phyloP scores from a whole-genome alignment of 1,139 yeast species.

The Blastobotrys capitulatus region DNA sequence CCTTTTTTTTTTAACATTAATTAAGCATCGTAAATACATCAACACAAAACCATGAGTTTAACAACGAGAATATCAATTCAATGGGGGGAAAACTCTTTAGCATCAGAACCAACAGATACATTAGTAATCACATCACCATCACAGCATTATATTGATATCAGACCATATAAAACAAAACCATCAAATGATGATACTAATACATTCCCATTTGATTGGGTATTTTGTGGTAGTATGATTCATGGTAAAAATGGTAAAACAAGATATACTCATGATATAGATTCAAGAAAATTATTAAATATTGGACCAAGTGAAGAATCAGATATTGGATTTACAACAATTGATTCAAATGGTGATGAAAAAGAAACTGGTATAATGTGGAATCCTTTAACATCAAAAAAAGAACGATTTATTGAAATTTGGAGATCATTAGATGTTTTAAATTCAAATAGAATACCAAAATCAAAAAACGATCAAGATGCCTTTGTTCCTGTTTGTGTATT shows the following conservation, averaged over 20 bases:
- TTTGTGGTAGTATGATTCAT: slow-evolving; percentile 39
- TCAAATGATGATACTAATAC: not conserved
- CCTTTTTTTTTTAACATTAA: no score
- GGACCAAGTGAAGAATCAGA: slow-evolving; percentile 13
- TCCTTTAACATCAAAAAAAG: slow-evolving; percentile 41
- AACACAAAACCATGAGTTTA: slow-evolving; percentile 24
- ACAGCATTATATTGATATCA: slow-evolving; percentile 43
- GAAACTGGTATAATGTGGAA: slow-evolving; percentile 54
- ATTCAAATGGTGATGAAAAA: slow-evolving; percentile 40
- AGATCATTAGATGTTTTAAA: slow-evolving; percentile 45
- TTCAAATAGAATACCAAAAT: slow-evolving; percentile 31
- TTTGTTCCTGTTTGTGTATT: slow-evolving; percentile 14
- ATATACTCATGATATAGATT: slow-evolving; percentile 44
- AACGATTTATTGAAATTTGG: slow-evolving; percentile 55
- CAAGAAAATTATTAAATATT: slow-evolving; percentile 25
- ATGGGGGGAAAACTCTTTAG: slow-evolving; percentile 43
- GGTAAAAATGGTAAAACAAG: slow-evolving; percentile 21
- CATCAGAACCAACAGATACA: slow-evolving; percentile 43
- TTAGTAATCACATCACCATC: slow-evolving; percentile 43
- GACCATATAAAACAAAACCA: slow-evolving; percentile 23
- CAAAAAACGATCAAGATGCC: not conserved
- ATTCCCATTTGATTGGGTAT: slow-evolving; percentile 40
- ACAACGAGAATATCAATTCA: slow-evolving; percentile 47
- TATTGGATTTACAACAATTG: slow-evolving; percentile 25
- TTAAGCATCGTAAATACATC: no score